These are phyloP conservation scores for Pezicula neosporulosa DNA, from an alignment of 2,329 filamentous ascomycete genomes.

Conservation along the genomic window DNA sequence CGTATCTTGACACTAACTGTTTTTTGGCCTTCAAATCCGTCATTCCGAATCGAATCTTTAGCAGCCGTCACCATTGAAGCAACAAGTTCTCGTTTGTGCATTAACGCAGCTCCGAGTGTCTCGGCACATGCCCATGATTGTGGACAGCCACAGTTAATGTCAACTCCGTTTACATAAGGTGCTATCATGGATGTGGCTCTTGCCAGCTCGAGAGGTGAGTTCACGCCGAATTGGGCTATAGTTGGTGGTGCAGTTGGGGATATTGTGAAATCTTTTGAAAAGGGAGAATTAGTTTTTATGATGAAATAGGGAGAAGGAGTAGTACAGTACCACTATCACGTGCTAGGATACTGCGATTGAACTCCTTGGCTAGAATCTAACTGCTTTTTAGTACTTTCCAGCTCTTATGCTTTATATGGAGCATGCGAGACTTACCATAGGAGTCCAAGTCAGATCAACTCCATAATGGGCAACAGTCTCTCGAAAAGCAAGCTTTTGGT, in stretches of 20 bases:
- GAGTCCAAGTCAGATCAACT: slow-evolving; percentile 66
- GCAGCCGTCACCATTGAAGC: slow-evolving; percentile 60
- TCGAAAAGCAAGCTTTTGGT: slow-evolving; percentile 62
- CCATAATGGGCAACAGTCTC: slow-evolving; percentile 63
- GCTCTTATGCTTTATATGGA: neutral
- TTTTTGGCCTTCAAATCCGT: slow-evolving; percentile 48
- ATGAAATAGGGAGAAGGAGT: slow-evolving; percentile 1
- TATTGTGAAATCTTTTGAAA: slow-evolving; percentile 53
- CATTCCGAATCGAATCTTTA: slow-evolving; percentile 43
- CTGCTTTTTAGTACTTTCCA: neutral
- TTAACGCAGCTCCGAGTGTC: slow-evolving; percentile 65
- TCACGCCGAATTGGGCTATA: slow-evolving; percentile 66
- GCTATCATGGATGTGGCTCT: slow-evolving; percentile 59
- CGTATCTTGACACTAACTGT: slow-evolving; percentile 68
- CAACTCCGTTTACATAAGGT: slow-evolving; percentile 60
- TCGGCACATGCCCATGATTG: slow-evolving; percentile 71
- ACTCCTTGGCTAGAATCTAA: slow-evolving; percentile 63
- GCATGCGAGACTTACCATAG: slow-evolving; percentile 48
- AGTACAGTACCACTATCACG: slow-evolving; percentile 50
- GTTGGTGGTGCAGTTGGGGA: slow-evolving; percentile 53
- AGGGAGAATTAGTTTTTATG: slow-evolving; percentile 12
- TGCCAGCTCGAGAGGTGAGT: slow-evolving; percentile 56
- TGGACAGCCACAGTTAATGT: slow-evolving; percentile 71
- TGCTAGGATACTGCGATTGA: slow-evolving; percentile 57
- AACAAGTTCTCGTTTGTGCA: slow-evolving; percentile 63